Base-by-base conservation (phyloP, 2,329 filamentous ascomycete species). In the Aaosphaeria pasadenensis region DNA sequence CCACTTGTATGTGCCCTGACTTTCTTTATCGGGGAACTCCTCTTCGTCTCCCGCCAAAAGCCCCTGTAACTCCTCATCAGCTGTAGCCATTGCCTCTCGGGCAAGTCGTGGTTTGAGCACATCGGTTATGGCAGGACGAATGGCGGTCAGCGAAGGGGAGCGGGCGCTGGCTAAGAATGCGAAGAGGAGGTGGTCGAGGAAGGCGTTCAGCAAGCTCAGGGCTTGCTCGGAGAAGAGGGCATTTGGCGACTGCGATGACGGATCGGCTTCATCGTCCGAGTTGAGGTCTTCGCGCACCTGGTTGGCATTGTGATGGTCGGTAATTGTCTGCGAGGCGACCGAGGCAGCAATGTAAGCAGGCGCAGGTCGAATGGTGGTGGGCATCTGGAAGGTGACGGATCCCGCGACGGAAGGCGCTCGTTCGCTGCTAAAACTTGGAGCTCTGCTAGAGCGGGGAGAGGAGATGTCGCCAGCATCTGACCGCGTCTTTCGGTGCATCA, bases 161-260 rank as follows among this genome's bases (percentile, higher is more conserved):
- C 86, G 85, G 13, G 92, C 86, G 9, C 83, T 77, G 29, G 85
- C 83, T n/a, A 99, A 82, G 53, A 97, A 88, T 63, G 89, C 92
- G 76, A 91, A 96, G 5, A 99, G 80, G 4, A 97, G 78, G 65
- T 96, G 89, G 69, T 99, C 94, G 53, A 99, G 82, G 65, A 99
- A 99, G 60, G 82, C 85, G 73, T 99, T 99, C 64, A 96, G 82
- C 7, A 95, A 80, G 39, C 80, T 78, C 35, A 97, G 76, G 1
- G 94, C 89, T 30, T 81, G 79, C 2, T 80, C 77, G 1, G 90
- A 86, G 48, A 96, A 88, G 43, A 87, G 68, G 13, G 88, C 88
- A 13, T 86, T 83, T 57, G 88, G 86, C 48, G 80, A 79, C 4
- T 82, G 81, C 1, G 62, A 59, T 35, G 51, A 44, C 24, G 82